A percentile compares a stretch with the other conserved stretches of the same genome.
phyloP scores from a whole-genome alignment of 805 yeast genomes.

The Phaffomyces opuntiae region DNA sequence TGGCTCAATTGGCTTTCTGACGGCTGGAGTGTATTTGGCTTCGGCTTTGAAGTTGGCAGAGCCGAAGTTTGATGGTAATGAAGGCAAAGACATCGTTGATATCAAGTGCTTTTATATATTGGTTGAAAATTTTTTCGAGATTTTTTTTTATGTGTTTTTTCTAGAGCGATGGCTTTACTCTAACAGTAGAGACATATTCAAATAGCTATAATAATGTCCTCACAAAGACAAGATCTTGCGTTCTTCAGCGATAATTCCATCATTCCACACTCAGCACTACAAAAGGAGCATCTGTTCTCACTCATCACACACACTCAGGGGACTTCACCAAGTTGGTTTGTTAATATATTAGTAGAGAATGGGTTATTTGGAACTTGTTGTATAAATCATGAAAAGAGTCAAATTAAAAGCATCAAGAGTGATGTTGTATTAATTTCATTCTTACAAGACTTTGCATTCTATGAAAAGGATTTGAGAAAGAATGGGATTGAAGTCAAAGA shows the following conservation, averaged over 20 bases:
- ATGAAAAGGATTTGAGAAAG: conserved; percentile 30
- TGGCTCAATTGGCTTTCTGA: conserved; percentile 86
- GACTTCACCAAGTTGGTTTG: conserved; percentile 60
- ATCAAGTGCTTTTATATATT: too few species aligned
- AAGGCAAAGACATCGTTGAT: conserved; percentile 35
- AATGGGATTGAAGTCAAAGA: conserved; percentile 32
- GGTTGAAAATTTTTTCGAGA: neutral
- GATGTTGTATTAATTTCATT: conserved; percentile 31
- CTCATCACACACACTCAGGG: conserved; percentile 38
- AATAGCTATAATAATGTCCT: conserved; percentile 7
- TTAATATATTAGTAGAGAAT: conserved; percentile 48
- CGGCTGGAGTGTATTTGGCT: conserved; percentile 48
- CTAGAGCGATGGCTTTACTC: neutral
- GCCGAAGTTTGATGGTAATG: conserved; percentile 48
- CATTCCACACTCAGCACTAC: conserved; percentile 20
- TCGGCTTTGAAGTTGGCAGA: conserved; percentile 43
- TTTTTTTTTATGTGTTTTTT: neutral
- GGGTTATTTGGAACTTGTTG: conserved; percentile 20
- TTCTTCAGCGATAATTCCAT: conserved; percentile 47
- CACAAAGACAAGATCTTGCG: conserved; percentile 53
- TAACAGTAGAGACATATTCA: neutral
- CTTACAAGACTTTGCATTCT: conserved; percentile 24
- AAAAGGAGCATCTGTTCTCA: conserved; percentile 22
- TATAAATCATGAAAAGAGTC: conserved; percentile 14
- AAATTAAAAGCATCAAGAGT: conserved; percentile 6